Conservation (phyloP, 306 rosid genomes). For the Quercus cerris region DNA sequence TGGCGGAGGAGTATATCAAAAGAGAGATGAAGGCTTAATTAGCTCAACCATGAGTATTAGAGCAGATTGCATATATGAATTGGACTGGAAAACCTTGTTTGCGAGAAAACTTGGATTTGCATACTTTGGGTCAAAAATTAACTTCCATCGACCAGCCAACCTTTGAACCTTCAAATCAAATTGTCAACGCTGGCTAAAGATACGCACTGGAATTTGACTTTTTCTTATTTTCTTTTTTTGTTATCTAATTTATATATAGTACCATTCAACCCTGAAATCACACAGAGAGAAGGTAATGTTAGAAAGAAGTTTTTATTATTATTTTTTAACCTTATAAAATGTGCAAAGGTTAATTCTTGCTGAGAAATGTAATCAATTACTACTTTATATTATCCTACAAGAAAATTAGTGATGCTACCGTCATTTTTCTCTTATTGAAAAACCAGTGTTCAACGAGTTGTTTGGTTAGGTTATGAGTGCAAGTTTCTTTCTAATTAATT, state of each 20-base stretch:
- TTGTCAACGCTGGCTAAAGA: background rate
- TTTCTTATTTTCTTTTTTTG: background rate
- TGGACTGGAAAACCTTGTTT: background rate
- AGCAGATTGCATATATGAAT: background rate
- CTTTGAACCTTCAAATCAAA: background rate
- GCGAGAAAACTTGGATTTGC: background rate
- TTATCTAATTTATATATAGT: background rate
- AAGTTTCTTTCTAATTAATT: no score
- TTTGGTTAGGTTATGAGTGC: no score
- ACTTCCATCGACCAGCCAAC: background rate
- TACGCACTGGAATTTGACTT: background rate
- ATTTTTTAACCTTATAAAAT: background rate
- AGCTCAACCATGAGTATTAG: constrained; percentile 1
- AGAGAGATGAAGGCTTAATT: constrained; percentile 31
- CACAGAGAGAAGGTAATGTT: background rate
- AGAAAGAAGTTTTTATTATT: background rate
- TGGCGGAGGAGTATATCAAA: constrained; percentile 19
- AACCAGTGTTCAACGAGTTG: background rate
- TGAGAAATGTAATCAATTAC: background rate
- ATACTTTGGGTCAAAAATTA: background rate
- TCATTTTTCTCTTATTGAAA: background rate
- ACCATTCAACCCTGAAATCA: background rate
- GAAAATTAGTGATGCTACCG: background rate
- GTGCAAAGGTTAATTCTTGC: background rate
- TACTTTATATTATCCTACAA: background rate